These are phyloP conservation scores for Wickerhamomyces alni DNA, from an alignment of 805 yeast species.

Conservation along the genomic window DNA sequence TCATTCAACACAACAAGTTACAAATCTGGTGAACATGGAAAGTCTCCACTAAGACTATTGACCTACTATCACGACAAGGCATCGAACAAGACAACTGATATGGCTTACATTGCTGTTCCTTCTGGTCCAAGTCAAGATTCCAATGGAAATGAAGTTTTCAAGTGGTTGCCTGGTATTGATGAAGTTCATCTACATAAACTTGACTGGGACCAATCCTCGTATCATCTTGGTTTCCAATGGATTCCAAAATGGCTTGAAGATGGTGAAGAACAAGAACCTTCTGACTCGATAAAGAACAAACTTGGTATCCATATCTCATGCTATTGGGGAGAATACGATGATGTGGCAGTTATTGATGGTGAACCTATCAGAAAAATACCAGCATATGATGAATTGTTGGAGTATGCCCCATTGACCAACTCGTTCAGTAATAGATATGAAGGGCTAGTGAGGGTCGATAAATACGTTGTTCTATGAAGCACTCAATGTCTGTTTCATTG, in stretches of 20 bases:
- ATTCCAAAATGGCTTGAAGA: conserved; percentile 50
- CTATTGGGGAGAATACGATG: conserved; percentile 71
- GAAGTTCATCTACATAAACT: conserved; percentile 59
- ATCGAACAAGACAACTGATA: conserved; percentile 3
- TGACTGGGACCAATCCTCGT: conserved; percentile 45
- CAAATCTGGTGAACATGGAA: conserved; percentile 24
- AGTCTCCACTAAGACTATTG: conserved; percentile 61
- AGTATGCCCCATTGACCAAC: conserved; percentile 59
- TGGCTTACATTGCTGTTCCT: conserved; percentile 6
- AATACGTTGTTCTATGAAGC: conserved; percentile 38
- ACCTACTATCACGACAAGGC: conserved; percentile 38
- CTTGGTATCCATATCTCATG: conserved; percentile 61
- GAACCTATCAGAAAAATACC: conserved; percentile 44
- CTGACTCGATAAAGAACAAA: conserved; percentile 25
- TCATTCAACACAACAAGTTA: conserved; percentile 48
- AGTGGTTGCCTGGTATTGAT: conserved; percentile 57
- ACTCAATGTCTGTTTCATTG: too few species aligned
- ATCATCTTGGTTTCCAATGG: conserved; percentile 71
- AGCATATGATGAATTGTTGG: conserved; percentile 63
- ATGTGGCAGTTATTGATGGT: conserved; percentile 34
- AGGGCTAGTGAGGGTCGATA: conserved; percentile 61
- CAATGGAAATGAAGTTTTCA: conserved; percentile 41
- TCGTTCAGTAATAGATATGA: conserved; percentile 59
- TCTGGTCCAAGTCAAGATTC: conserved; percentile 26
- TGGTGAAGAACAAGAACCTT: conserved; percentile 24